phyloP scores from a whole-genome alignment of 139 green algal genomes.

The Zygnema cylindricum region DNA sequence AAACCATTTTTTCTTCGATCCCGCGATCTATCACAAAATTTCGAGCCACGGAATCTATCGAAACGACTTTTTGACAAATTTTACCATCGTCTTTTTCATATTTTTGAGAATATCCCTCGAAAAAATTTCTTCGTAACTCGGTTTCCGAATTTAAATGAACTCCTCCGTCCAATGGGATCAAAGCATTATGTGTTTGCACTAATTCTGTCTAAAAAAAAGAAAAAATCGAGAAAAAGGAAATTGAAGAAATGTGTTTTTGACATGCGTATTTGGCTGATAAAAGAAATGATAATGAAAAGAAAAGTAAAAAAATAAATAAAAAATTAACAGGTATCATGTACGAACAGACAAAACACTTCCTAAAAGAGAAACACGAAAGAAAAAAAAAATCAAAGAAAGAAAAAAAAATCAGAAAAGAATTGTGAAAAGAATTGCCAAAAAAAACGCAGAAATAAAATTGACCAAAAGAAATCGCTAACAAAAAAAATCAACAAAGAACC shows the following conservation, averaged over 20 bases:
- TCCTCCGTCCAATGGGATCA: not conserved
- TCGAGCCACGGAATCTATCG: not conserved
- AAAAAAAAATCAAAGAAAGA: not conserved
- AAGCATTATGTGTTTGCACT: not conserved
- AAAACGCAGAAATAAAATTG: not conserved
- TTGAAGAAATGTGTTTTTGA: not conserved
- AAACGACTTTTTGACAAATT: not conserved
- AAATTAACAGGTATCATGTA: not conserved
- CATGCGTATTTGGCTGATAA: not conserved
- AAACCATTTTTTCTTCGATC: not conserved
- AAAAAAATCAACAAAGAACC: not conserved
- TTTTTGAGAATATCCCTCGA: not conserved
- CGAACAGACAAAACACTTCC: not conserved
- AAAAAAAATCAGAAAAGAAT: not conserved
- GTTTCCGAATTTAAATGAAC: not conserved
- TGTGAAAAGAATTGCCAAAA: not conserved
- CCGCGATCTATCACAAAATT: not conserved
- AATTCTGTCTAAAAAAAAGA: not conserved
- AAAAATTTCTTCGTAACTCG: not conserved
- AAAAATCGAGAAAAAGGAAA: not conserved
- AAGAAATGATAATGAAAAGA: not conserved
- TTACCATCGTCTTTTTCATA: not conserved
- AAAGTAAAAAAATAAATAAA: not conserved
- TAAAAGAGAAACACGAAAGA: not conserved
- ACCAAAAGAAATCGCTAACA: no score